phyloP scores from a whole-genome alignment of 2,329 filamentous ascomycete species.

The Xylariaceae sp. region DNA sequence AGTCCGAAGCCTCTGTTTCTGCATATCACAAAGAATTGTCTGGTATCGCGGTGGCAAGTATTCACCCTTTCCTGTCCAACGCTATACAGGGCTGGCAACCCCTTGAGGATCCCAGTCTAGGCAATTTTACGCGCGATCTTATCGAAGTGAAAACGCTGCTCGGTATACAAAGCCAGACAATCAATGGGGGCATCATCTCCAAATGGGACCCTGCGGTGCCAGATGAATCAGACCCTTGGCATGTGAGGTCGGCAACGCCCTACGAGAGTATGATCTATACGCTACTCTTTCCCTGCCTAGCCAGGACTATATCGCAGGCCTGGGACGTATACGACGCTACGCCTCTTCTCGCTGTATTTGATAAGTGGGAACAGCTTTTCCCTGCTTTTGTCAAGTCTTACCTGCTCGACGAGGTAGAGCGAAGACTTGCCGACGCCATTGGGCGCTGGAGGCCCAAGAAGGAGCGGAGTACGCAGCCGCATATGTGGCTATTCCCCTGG shows the following conservation, averaged over 20 bases:
- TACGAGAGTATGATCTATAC: constrained; percentile 94
- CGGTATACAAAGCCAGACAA: constrained; percentile 39
- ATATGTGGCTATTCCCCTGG: constrained; percentile 89
- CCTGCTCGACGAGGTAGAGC: constrained; percentile 71
- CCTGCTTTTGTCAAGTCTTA: constrained; percentile 74
- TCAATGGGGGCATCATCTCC: constrained; percentile 34
- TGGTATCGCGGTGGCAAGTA: constrained; percentile 72
- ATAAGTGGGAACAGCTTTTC: constrained; percentile 72
- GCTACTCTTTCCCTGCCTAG: constrained; percentile 68
- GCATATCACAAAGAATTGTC: constrained; percentile 57
- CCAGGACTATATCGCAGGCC: constrained; percentile 67
- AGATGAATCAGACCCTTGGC: constrained; percentile 46
- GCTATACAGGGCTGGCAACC: constrained; percentile 71
- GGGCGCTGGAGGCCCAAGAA: constrained; percentile 77
- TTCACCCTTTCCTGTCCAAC: constrained; percentile 73
- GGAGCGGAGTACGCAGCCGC: constrained; percentile 56
- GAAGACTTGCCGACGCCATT: constrained; percentile 70
- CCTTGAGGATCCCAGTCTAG: constrained; percentile 60
- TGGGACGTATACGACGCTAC: constrained; percentile 74
- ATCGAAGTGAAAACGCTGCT: constrained; percentile 56
- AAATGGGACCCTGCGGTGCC: constrained; percentile 37
- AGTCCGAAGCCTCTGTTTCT: constrained; percentile 46
- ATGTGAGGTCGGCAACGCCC: constrained; percentile 65
- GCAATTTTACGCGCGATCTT: constrained; percentile 57
- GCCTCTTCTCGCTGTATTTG: constrained; percentile 63